Conservation (phyloP, 1,284 basidiomycete genomes). For the Cutaneotrichosporon cutaneum region DNA sequence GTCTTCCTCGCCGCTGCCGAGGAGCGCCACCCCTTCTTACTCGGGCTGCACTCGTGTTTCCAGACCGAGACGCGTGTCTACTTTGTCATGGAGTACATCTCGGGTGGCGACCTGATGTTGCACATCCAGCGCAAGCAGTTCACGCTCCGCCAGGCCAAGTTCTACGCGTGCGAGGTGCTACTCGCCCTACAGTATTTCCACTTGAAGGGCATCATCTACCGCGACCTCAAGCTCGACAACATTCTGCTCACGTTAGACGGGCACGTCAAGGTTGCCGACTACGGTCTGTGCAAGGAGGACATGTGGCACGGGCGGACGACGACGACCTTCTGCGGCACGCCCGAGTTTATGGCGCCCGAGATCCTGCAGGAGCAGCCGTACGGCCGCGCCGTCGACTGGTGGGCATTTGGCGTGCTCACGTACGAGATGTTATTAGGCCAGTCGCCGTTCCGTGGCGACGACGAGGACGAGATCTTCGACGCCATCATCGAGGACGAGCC, state of each 20-base stretch:
- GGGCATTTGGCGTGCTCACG: conserved; percentile 98
- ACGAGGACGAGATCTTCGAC: conserved; percentile 99
- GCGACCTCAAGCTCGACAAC: conserved; percentile 96
- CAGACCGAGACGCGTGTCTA: conserved; percentile 97
- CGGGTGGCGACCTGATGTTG: conserved; percentile 75
- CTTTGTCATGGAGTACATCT: conserved; percentile 78
- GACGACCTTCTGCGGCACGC: conserved; percentile 98
- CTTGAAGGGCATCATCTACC: conserved; percentile 89
- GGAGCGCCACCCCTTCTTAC: conserved; percentile 95
- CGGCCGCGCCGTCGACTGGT: conserved; percentile 98
- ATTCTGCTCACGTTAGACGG: conserved; percentile 95
- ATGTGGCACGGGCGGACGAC: conserved; percentile 99
- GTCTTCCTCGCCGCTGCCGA: conserved; percentile 95
- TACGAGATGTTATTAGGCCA: conserved; percentile 99
- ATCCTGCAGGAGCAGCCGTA: conserved; percentile 98
- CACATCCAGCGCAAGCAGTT: conserved; percentile 81
- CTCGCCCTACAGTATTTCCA: conserved; percentile 98
- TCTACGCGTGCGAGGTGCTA: conserved; percentile 97
- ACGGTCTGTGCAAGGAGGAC: conserved; percentile 98
- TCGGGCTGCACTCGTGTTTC: conserved; percentile 98
- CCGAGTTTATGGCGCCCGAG: conserved; percentile 99
- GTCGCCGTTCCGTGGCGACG: conserved; percentile 98
- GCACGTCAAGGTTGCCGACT: conserved; percentile 98
- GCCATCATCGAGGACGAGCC: conserved; percentile 98
- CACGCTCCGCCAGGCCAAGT: conserved; percentile 83